Evolutionary conservation across 139 green algal species (phyloP).

Genomic region (Tetraselmis striata): DNA sequence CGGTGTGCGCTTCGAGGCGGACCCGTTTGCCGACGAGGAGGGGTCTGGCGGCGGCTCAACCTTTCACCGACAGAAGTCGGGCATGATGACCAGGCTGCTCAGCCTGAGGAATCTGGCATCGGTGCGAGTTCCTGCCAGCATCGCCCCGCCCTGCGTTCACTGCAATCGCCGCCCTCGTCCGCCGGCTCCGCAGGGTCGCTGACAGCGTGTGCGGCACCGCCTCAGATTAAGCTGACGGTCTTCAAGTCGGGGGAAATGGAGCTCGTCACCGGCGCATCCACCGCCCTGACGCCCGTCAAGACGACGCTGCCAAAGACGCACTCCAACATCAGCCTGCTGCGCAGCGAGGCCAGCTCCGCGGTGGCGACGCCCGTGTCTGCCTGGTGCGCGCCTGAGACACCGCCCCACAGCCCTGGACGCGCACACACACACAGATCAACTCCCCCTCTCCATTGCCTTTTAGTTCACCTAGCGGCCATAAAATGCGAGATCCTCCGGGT

Average conservation of each 20-base stretch:
- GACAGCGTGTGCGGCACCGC: too few species aligned
- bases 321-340: neutral
- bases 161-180: too few species aligned
- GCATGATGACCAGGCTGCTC: neutral
- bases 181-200: too few species aligned
- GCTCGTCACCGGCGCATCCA: neutral
- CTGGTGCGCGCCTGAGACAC: neutral
- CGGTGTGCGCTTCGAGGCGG: neutral
- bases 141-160: too few species aligned
- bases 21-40: neutral
- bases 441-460: too few species aligned
- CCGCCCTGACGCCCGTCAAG: neutral
- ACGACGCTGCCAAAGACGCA: neutral
- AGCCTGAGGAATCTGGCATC: neutral
- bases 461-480: neutral
- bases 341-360: neutral
- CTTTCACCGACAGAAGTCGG: neutral
- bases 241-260: neutral
- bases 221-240: neutral
- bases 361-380: neutral
- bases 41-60: too few species aligned
- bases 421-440: too few species aligned
- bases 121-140: neutral
- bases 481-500: neutral
- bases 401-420: too few species aligned